These are phyloP conservation scores for Aspergillus carlsbadensis DNA, from an alignment of 495 filamentous ascomycete genomes.

Conservation along the genomic window DNA sequence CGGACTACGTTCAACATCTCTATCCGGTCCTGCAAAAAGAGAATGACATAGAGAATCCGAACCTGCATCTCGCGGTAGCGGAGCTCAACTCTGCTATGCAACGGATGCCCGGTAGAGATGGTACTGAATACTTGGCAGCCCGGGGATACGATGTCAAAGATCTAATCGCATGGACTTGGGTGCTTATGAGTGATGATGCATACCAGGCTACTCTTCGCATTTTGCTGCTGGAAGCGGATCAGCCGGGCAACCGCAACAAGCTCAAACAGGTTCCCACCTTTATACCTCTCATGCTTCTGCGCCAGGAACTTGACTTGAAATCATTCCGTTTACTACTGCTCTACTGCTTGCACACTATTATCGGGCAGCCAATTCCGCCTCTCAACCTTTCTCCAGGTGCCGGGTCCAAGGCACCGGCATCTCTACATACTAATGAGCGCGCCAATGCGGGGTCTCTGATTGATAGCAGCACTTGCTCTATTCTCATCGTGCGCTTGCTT, in stretches of 20 bases:
- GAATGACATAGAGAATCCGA: background rate
- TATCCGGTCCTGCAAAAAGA: slow-evolving; percentile 27
- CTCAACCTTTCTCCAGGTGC: background rate
- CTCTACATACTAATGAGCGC: slow-evolving; percentile 12
- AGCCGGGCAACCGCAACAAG: slow-evolving; percentile 6
- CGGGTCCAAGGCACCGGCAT: slow-evolving; percentile 8
- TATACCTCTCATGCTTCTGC: slow-evolving; percentile 50
- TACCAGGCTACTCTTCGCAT: slow-evolving; percentile 43
- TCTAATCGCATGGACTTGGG: slow-evolving; percentile 58
- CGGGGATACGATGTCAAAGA: slow-evolving; percentile 47
- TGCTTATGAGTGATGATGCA: slow-evolving; percentile 45
- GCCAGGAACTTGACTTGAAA: slow-evolving; percentile 39
- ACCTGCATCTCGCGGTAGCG: background rate
- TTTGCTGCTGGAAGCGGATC: slow-evolving; percentile 32
- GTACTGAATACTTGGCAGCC: slow-evolving; percentile 30
- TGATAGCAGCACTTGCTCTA: slow-evolving; percentile 30
- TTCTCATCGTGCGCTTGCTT: slow-evolving; percentile 52
- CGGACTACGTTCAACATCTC: slow-evolving; percentile 39
- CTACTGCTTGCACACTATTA: slow-evolving; percentile 41
- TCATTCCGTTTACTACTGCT: slow-evolving; percentile 46
- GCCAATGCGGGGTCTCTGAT: slow-evolving; percentile 16
- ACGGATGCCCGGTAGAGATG: slow-evolving; percentile 35
- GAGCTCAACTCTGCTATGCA: slow-evolving; percentile 17
- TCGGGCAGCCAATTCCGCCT: slow-evolving; percentile 26
- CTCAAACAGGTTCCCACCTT: slow-evolving; percentile 42